Percentiles rank a stretch among this genome's conserved stretches.
These are phyloP conservation scores for Plasmodium chabaudi DNA, from an alignment of 169 alveolate genomes.

Conservation along the genomic window DNA sequence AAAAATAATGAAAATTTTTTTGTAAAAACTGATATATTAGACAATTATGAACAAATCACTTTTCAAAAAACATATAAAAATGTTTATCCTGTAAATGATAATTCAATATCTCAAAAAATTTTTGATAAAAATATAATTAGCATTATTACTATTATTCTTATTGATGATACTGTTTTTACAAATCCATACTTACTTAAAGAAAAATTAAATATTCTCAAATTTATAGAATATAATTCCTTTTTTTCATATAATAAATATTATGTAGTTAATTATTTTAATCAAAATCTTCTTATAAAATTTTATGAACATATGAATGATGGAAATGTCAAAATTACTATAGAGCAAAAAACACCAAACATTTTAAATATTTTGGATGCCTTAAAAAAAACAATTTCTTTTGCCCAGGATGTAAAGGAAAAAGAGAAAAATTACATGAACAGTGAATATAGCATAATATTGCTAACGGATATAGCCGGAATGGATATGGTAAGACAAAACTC, in stretches of 20 bases:
- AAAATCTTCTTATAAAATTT: conserved; percentile 23
- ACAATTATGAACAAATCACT: conserved; percentile 26
- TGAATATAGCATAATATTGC: conserved; percentile 48
- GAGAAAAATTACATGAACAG: conserved; percentile 27
- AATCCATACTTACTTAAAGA: conserved; percentile 4
- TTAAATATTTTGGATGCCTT: conserved; percentile 30
- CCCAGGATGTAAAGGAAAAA: conserved; percentile 23
- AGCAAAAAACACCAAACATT: conserved; percentile 37
- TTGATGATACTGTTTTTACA: conserved; percentile 39
- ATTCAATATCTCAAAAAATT: conserved; percentile 41
- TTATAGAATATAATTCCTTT: conserved; percentile 9
- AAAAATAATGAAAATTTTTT: conserved; percentile 48
- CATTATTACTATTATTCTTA: conserved; percentile 42
- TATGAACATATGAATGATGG: conserved; percentile 25
- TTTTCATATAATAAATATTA: conserved; percentile 29
- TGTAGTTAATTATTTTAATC: conserved; percentile 26
- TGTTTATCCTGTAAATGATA: conserved; percentile 18
- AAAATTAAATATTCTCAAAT: not conserved
- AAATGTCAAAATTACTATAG: conserved; percentile 26
- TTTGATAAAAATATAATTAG: conserved; percentile 30
- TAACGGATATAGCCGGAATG: conserved; percentile 37
- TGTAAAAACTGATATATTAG: conserved; percentile 26
- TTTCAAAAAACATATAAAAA: conserved; percentile 63
- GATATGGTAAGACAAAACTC: not conserved
- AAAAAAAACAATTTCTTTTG: conserved; percentile 39